These are phyloP conservation scores for Lodderomyces beijingensis DNA, from an alignment of 1,139 yeast species.

Conservation along the genomic window DNA sequence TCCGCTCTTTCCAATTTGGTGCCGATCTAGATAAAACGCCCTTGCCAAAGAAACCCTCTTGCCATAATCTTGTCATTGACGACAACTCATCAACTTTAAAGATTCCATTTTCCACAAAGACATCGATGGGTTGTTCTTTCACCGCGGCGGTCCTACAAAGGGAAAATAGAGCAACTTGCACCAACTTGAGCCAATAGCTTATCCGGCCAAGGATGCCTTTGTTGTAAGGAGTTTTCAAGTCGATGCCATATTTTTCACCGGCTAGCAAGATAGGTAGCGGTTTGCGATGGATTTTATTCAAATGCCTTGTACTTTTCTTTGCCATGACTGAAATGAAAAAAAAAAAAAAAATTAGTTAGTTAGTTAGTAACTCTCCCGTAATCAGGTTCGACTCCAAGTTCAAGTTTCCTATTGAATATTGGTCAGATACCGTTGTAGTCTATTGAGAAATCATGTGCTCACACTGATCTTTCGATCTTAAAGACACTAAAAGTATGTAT, in stretches of 20 bases:
- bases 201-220: constrained; percentile 37
- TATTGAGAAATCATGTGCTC: constrained; percentile 80
- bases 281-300: constrained; percentile 33
- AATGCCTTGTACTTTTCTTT: constrained; percentile 17
- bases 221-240: not conserved
- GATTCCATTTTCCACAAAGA: constrained; percentile 26
- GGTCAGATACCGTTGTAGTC: constrained; percentile 99
- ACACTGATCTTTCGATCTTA: constrained; percentile 50
- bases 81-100: constrained; percentile 43
- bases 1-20: constrained; percentile 80
- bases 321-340: constrained; percentile 12
- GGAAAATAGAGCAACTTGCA: constrained; percentile 18
- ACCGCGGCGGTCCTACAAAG: constrained; percentile 20
- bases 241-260: constrained; percentile 1
- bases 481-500: constrained; percentile 22
- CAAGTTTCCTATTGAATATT: constrained; percentile 2
- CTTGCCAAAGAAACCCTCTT: constrained; percentile 89
- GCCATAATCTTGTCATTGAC: constrained; percentile 67
- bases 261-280: constrained; percentile 40
- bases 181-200: constrained; percentile 34
- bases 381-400: not conserved
- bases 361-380: no score
- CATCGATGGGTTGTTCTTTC: constrained; percentile 16
- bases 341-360: constrained; percentile 13
- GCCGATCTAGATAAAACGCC: constrained; percentile 87